Evolutionary conservation across 192 early-diverging fungal species (phyloP).

Genomic region (Entomortierella beljakovae): DNA sequence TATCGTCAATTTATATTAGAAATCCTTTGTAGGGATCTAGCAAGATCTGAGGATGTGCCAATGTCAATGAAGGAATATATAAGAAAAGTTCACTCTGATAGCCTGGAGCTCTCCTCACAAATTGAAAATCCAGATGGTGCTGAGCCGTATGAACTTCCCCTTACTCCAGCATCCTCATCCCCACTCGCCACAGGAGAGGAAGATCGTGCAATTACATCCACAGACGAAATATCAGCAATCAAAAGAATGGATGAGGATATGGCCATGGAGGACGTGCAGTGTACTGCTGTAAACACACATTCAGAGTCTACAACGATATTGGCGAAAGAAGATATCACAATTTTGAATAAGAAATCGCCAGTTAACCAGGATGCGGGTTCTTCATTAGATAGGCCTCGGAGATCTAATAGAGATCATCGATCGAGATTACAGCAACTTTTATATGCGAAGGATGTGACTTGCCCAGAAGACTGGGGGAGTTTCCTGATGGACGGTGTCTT

Average conservation of each 20-base stretch:
- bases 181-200: neutral
- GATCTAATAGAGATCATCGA: neutral
- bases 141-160: neutral
- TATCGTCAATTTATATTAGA: neutral
- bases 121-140: neutral
- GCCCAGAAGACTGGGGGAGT: conserved; percentile 19
- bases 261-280: neutral
- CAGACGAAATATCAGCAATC: neutral
- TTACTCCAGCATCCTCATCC: neutral
- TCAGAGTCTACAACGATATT: neutral
- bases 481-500: conserved; percentile 17
- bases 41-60: conserved; percentile 5
- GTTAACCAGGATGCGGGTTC: neutral
- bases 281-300: neutral
- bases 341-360: neutral
- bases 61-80: conserved; percentile 41
- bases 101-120: neutral
- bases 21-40: conserved; percentile 32
- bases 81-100: conserved; percentile 13
- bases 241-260: neutral
- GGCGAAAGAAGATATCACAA: neutral
- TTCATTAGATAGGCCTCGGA: neutral
- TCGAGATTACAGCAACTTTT: neutral
- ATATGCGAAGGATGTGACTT: conserved; percentile 47
- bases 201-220: neutral